Evolutionary conservation across 192 early-diverging fungal genomes (phyloP).

Genomic region (Ambispora gerdemannii): DNA sequence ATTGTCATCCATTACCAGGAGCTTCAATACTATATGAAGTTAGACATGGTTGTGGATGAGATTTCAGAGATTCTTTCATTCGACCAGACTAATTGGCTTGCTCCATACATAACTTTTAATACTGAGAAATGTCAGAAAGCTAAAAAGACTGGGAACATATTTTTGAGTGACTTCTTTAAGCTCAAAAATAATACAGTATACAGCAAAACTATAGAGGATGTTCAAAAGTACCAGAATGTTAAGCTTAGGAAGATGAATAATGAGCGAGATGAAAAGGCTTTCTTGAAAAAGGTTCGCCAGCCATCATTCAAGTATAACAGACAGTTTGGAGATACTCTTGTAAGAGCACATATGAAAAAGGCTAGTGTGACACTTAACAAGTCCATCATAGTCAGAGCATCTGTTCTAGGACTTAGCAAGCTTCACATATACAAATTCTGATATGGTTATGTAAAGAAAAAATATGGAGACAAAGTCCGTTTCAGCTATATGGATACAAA

Average conservation of each 20-base stretch:
- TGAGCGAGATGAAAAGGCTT: neutral
- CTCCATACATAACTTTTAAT: slow-evolving; percentile 12
- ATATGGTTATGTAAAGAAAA: slow-evolving; percentile 18
- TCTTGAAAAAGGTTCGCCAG: neutral
- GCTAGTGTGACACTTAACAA: neutral
- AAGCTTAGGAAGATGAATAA: neutral
- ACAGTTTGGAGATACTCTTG: neutral
- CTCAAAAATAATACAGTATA: neutral
- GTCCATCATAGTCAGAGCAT: slow-evolving; percentile 11
- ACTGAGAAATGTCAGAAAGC: neutral
- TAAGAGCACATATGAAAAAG: slow-evolving; percentile 1
- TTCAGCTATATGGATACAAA: slow-evolving; percentile 18
- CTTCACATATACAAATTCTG: neutral
- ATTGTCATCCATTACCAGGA: slow-evolving; percentile 5
- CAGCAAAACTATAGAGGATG: slow-evolving; percentile 1
- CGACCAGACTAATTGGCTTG: slow-evolving; percentile 4
- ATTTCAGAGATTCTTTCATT: slow-evolving; percentile 4
- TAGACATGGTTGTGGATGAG: slow-evolving; percentile 14
- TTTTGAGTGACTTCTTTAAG: neutral
- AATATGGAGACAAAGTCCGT: slow-evolving; percentile 1
- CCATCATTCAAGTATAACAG: slow-evolving; percentile 11
- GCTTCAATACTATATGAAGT: slow-evolving; percentile 19
- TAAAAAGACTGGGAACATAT: neutral
- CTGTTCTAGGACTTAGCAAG: slow-evolving; percentile 17
- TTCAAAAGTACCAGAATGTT: slow-evolving; percentile 9